These are phyloP conservation scores for Kuraishia hungarica DNA, from an alignment of 805 yeast species.

Conservation along the genomic window DNA sequence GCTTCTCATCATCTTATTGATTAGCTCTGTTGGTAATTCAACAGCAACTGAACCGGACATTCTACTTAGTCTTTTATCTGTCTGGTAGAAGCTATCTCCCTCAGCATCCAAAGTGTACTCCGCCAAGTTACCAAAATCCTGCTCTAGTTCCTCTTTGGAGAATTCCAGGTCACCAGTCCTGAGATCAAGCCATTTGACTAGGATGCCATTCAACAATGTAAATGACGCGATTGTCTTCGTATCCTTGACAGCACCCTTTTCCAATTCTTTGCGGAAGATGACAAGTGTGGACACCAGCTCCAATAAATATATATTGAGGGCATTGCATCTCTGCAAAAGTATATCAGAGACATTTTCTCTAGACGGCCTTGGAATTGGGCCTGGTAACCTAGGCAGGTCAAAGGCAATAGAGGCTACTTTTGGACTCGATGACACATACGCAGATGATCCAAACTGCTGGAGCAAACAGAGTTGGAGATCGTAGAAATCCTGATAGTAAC, in stretches of 20 bases:
- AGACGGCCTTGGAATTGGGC: slow-evolving; percentile 34
- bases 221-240: not conserved
- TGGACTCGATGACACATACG: slow-evolving; percentile 3
- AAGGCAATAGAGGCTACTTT: slow-evolving; percentile 3
- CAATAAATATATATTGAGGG: slow-evolving; percentile 30
- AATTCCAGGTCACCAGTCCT: not conserved
- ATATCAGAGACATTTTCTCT: slow-evolving; percentile 18
- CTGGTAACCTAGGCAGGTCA: slow-evolving; percentile 34
- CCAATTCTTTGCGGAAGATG: not conserved
- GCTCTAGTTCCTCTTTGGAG: not conserved
- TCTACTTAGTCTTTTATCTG: not conserved
- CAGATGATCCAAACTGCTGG: slow-evolving; percentile 4
- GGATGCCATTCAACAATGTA: slow-evolving; percentile 4
- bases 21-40: not conserved
- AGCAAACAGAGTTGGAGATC: slow-evolving; percentile 30
- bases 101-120: not conserved
- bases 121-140: not conserved
- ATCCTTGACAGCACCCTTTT: slow-evolving; percentile 13
- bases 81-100: not conserved
- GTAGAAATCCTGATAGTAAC: slow-evolving; percentile 45
- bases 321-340: slow-evolving; percentile 28
- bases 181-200: not conserved
- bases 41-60: not conserved
- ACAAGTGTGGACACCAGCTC: slow-evolving; percentile 11
- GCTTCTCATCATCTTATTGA: not conserved